phyloP scores from a whole-genome alignment of 768 basidiomycete species.

The Podaxis sp. region DNA sequence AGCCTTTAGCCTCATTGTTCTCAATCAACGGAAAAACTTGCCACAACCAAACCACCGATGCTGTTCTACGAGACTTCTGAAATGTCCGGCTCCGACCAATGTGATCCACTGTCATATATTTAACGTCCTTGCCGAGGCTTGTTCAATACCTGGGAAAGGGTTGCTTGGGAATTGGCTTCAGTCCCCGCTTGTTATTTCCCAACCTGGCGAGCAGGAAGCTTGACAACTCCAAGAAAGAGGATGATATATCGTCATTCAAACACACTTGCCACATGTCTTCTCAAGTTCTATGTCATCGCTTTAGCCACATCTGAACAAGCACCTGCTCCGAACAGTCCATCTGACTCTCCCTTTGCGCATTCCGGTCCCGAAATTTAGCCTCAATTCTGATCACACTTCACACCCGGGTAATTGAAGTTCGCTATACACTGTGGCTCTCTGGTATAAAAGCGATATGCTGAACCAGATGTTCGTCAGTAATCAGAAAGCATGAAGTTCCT shows the following conservation, averaged over 20 bases:
- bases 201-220: neutral
- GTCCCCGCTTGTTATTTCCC: neutral
- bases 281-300: neutral
- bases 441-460: neutral
- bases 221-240: neutral
- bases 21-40: conserved; percentile 8
- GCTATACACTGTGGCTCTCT: neutral
- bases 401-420: neutral
- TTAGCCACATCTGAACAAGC: conserved; percentile 2
- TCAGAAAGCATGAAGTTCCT: conserved; percentile 20
- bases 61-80: conserved; percentile 3
- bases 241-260: neutral
- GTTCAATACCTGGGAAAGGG: neutral
- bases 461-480: neutral
- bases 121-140: neutral
- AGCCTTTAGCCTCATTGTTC: neutral
- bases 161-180: neutral
- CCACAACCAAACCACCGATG: neutral
- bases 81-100: conserved; percentile 9
- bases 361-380: conserved; percentile 15
- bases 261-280: neutral
- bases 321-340: conserved; percentile 1
- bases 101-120: conserved; percentile 1
- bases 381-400: neutral
- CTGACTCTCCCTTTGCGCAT: neutral